Base-by-base conservation (phyloP, 2,329 filamentous ascomycete genomes). In the Ascochyta clinopodiicola region DNA sequence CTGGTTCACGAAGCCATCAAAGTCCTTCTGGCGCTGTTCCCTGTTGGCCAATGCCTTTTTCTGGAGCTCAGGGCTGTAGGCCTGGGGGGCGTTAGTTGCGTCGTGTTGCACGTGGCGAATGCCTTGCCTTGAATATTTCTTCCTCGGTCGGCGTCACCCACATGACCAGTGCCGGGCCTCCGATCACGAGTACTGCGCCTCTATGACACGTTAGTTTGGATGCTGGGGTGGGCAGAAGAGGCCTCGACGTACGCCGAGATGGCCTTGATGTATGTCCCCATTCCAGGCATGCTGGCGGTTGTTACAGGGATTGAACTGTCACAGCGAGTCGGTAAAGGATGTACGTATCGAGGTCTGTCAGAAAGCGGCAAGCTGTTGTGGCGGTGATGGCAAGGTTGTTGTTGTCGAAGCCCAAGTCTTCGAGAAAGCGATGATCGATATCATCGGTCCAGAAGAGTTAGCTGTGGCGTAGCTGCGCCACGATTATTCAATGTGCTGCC, bases 31-130 rank as follows among this genome's bases (percentile, higher is more conserved):
- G 57, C 85, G 85, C 73, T 89, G 86, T 54, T 88, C 82, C 17
- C 92, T 85, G 55, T 88, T 85, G 75, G 93, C 92, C n/a, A 96
- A 80, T 59, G 90, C 92, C 70, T 90, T 86, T 75, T 91, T 90
- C 73, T 95, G 90, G n/a, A 99, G 84, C 31, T 98, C 95, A 0
- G 94, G 94, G 76, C 94, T 98, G 80, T 98, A 98, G 77, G 84
- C 87, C 80, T 91, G 62, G 32, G 38, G 35, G 27, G 39, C 22
- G 31, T 56, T 49, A 60, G 40, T 43, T 44, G 27, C 34, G 27
- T 34, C 22, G 49, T 47, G 38, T 34, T 44, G 46, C 61, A 64
- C 46, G 60, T 64, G 65, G 62, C 54, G 36, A 52, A 49, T 21
- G 37, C 44, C 49, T 25, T 76, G 82, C 82, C 75, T 85, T 82